Base-by-base conservation (phyloP, 805 yeast species). In the Saturnispora diversa region DNA sequence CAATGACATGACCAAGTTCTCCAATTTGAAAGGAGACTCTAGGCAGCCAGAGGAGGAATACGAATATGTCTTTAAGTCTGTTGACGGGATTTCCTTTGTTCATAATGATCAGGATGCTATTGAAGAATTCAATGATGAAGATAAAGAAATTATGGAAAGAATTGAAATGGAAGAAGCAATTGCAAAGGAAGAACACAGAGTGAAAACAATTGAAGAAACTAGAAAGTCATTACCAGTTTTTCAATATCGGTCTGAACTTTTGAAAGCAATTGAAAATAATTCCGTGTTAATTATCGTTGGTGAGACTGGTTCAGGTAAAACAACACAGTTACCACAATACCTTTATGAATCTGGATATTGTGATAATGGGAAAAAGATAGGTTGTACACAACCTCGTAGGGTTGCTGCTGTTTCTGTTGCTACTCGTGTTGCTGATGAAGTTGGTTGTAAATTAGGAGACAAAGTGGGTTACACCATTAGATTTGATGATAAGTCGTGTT, bases 261-360 rank as follows among this genome's bases (percentile, higher is more conserved):
- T 88, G 23, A 64, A 68, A 0, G 78, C 84, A 0, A 70, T 88
- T 8, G 56, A 60, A 19, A 63, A 70, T 21, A 70, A 81, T 50
- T 95, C 84, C 54, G 86, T 88, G 0, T 63, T 79, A n/a, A 72
- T 90, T 5, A 74, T 90, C 7, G 83, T 87, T 43, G 97, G 97
- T 45, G 97, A 90, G 56, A 90, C 98, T 0, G 98, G 97, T 33
- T 87, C 96, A 0, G 97, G 97, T 53, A 88, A 88, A 54, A 88
- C 97, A 0, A 88, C 97, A 0, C 97, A 88, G 58, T 57, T 88
- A 8, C 96, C 97, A 0, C 97, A 88, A 53, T 88, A 79, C 53
- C 62, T 88, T 10, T 74, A 75, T 43, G 95, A 87, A 51, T 88
- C 82, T 17, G 95, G 95, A 0, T 86, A 78, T 50, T 70, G 87